phyloP scores from a whole-genome alignment of 768 basidiomycete species.

The Clitopilus hobsonii region DNA sequence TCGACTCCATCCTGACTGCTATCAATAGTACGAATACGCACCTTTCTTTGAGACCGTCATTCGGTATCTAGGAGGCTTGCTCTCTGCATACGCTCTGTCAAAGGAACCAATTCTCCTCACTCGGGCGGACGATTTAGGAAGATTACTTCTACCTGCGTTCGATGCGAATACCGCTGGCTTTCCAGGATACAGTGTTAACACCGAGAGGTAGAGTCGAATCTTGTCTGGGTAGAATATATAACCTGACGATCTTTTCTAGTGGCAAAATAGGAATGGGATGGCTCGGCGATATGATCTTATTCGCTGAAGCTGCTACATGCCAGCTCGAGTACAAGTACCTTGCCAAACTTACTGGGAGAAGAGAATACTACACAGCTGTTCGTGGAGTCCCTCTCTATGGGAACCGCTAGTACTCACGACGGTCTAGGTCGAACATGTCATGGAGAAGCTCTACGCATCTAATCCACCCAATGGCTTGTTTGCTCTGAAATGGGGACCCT shows the following conservation, averaged over 20 bases:
- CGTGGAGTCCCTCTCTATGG: constrained; percentile 9
- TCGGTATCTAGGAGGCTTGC: constrained; percentile 68
- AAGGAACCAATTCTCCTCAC: constrained; percentile 51
- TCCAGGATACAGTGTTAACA: constrained; percentile 59
- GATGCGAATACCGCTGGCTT: constrained; percentile 53
- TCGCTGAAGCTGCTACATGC: constrained; percentile 43
- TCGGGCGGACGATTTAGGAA: constrained; percentile 66
- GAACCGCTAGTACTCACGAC: background rate
- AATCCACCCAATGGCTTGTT: constrained; percentile 29
- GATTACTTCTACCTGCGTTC: constrained; percentile 60
- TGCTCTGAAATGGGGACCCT: constrained; percentile 23
- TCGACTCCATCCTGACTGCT: background rate
- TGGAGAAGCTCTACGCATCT: constrained; percentile 30
- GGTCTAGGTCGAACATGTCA: constrained; percentile 30
- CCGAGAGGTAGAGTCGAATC: constrained; percentile 32
- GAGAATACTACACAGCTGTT: constrained; percentile 38
- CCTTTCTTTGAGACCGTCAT: constrained; percentile 78
- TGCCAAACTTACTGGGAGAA: constrained; percentile 58
- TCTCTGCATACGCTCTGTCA: constrained; percentile 75
- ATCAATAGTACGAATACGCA: constrained; percentile 27
- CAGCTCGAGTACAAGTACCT: constrained; percentile 79
- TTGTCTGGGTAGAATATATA: background rate
- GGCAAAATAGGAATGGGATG: constrained; percentile 26
- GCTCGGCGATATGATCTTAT: constrained; percentile 22
- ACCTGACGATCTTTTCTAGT: constrained; percentile 13